Evolutionary conservation across 257 asterid species (phyloP).

Genomic region (Lycium barbarum): DNA sequence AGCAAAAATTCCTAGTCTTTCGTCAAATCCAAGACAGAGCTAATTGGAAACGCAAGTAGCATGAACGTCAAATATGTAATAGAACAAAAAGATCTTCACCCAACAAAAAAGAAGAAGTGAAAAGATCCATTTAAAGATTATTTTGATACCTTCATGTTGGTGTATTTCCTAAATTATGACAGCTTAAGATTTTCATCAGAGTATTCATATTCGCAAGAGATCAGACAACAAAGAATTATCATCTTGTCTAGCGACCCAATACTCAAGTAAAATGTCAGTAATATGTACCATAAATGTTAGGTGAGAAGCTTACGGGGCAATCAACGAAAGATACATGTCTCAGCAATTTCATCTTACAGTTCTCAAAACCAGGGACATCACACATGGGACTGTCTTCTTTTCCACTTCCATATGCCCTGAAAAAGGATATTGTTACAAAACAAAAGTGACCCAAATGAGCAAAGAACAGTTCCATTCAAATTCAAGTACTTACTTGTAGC

Average conservation of each 20-base stretch:
- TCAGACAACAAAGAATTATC: neutral
- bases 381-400: constrained; percentile 96
- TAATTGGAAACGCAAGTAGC: neutral
- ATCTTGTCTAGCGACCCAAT: neutral
- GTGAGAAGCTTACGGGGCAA: constrained; percentile 79
- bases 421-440: constrained; percentile 21
- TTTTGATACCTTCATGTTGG: neutral
- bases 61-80: neutral
- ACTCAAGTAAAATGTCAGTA: neutral
- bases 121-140: neutral
- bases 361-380: constrained; percentile 97
- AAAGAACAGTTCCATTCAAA: constrained; percentile 22
- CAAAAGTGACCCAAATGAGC: constrained; percentile 27
- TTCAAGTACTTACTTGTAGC: constrained; percentile 82
- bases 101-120: neutral
- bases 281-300: neutral
- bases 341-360: constrained; percentile 83
- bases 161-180: neutral
- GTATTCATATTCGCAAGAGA: neutral
- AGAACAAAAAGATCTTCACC: neutral
- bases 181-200: neutral
- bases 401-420: constrained; percentile 98
- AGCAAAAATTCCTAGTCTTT: neutral
- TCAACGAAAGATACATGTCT: constrained; percentile 98
- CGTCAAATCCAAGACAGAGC: neutral